A percentile compares a stretch with the other conserved stretches of the same genome.
Evolutionary conservation across 345 rosid genomes (phyloP).

Genomic region (Cardamine occulta): DNA sequence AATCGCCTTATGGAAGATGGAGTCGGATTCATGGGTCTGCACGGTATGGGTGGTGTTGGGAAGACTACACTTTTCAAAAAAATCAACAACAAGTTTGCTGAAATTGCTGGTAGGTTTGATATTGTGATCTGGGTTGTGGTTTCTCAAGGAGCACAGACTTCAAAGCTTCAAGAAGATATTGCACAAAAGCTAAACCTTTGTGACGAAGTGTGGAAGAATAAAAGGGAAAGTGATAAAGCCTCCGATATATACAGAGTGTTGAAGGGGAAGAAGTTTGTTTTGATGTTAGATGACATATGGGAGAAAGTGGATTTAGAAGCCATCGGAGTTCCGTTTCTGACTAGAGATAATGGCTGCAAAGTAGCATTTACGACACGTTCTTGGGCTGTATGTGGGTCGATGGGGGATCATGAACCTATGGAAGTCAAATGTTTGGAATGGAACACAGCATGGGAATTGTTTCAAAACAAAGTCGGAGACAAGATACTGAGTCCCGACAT

Average conservation of each 20-base stretch:
- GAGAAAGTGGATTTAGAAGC: conserved; percentile 13
- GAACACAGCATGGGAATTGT: no score
- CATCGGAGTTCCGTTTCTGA: background rate
- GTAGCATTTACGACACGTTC: background rate
- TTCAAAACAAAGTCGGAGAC: no score
- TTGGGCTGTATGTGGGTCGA: background rate
- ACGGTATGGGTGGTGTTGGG: background rate
- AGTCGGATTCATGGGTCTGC: background rate
- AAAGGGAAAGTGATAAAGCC: no score
- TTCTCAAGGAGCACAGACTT: no score
- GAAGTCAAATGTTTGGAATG: no score
- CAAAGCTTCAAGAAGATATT: background rate
- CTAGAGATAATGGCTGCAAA: background rate
- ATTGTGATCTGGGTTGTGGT: no score
- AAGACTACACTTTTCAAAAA: no score
- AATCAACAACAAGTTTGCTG: no score
- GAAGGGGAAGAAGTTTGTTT: background rate
- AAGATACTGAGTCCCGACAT: no score
- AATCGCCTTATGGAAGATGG: background rate
- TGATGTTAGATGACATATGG: background rate
- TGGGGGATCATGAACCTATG: background rate
- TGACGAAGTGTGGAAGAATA: no score
- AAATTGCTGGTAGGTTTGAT: no score
- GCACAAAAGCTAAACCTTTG: background rate
- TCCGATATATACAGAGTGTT: no score